Percentiles rank a stretch among this genome's conserved stretches.
These are phyloP conservation scores for Trichosporon inkin DNA, from an alignment of 1,284 basidiomycete genomes.

Conservation along the genomic window DNA sequence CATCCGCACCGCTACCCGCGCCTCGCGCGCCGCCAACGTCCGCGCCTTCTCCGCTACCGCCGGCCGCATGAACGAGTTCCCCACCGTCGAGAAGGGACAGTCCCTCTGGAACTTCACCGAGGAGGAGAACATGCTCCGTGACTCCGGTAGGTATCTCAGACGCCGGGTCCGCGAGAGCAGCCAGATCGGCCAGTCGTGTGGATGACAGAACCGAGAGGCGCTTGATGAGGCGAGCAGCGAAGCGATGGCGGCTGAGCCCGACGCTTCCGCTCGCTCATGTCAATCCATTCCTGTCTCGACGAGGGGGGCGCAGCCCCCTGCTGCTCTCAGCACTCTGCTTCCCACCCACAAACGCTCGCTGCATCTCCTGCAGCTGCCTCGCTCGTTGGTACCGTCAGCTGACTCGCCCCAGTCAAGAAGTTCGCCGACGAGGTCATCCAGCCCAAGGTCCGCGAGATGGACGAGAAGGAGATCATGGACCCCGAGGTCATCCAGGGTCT, in stretches of 20 bases:
- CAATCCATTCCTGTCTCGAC: too few relatives aligned
- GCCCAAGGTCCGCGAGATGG: conserved; percentile 93
- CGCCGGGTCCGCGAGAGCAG: too few relatives aligned
- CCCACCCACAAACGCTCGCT: not conserved
- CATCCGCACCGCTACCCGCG: conserved; percentile 20
- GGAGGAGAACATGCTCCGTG: conserved; percentile 84
- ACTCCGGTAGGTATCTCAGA: conserved; percentile 60
- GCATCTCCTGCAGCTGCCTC: not conserved
- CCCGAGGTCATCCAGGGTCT: conserved; percentile 70
- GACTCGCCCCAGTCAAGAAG: conserved; percentile 63
- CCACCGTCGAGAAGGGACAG: conserved; percentile 42
- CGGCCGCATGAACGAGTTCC: conserved; percentile 39
- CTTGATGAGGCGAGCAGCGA: too few relatives aligned
- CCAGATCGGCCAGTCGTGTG: too few relatives aligned
- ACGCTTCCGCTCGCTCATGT: too few relatives aligned
- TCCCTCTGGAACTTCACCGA: conserved; percentile 74
- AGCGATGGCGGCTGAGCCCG: too few relatives aligned
- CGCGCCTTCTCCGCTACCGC: conserved; percentile 28
- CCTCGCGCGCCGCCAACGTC: conserved; percentile 15
- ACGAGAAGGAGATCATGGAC: conserved; percentile 96
- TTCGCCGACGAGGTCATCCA: conserved; percentile 85
- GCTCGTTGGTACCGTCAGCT: not conserved
- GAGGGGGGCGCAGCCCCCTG: too few relatives aligned
- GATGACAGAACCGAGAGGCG: too few relatives aligned
- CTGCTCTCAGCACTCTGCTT: too few relatives aligned